phyloP scores from a whole-genome alignment of 352 stramenopile genomes.

The Phytophthora parvispora region DNA sequence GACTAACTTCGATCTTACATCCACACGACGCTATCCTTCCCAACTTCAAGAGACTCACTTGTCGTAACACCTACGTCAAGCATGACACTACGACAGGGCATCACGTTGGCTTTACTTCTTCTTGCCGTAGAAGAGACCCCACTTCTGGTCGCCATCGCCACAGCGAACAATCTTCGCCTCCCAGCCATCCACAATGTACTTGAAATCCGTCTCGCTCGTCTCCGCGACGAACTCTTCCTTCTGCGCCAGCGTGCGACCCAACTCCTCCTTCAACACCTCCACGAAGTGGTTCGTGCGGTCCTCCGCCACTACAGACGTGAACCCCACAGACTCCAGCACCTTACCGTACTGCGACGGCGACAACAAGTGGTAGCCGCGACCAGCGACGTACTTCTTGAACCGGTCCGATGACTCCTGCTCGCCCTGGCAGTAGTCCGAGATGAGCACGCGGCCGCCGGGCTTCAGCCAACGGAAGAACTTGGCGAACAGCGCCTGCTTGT shows the following conservation, averaged over 20 bases:
- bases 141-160: conserved; percentile 78
- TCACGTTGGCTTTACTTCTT: conserved; percentile 44
- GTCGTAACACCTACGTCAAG: neutral
- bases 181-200: conserved; percentile 79
- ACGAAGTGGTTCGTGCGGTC: conserved; percentile 81
- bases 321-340: conserved; percentile 61
- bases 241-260: conserved; percentile 60
- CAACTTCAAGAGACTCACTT: too few relatives aligned
- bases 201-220: conserved; percentile 74
- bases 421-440: conserved; percentile 80
- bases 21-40: neutral
- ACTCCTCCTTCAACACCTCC: conserved; percentile 69
- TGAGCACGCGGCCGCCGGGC: conserved; percentile 66
- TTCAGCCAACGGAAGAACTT: conserved; percentile 80
- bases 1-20: neutral
- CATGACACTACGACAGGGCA: neutral
- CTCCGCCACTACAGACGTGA: conserved; percentile 62
- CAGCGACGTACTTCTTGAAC: conserved; percentile 69
- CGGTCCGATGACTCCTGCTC: conserved; percentile 57
- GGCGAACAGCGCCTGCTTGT: conserved; percentile 68
- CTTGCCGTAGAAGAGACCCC: conserved; percentile 76
- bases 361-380: conserved; percentile 75
- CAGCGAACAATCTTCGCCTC: conserved; percentile 75
- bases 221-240: conserved; percentile 77
- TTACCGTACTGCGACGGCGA: conserved; percentile 69